A percentile compares a stretch with the other conserved stretches of the same genome.
phyloP scores from a whole-genome alignment of 805 yeast genomes.

The Lachancea fermentati region DNA sequence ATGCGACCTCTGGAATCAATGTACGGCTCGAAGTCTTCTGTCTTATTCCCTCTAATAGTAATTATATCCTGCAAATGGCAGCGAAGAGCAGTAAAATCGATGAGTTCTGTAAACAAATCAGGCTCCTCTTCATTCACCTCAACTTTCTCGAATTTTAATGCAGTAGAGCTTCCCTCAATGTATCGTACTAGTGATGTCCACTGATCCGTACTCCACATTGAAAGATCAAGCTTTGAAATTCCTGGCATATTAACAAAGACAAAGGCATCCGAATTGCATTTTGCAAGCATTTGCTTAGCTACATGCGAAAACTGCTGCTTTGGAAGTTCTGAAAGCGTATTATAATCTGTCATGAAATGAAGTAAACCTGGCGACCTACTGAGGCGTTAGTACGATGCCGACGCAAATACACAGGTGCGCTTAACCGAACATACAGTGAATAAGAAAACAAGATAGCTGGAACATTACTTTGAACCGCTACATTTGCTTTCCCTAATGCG shows the following conservation, averaged over 20 bases:
- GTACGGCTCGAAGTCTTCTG: conserved; percentile 49
- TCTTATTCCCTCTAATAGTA: conserved; percentile 30
- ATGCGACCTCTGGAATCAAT: conserved; percentile 60
- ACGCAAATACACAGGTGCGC: background rate
- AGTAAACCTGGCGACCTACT: conserved; percentile 22
- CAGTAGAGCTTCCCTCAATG: conserved; percentile 52
- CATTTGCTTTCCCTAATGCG: background rate
- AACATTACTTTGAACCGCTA: background rate
- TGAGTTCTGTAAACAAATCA: conserved; percentile 19
- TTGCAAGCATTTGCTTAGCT: conserved; percentile 29
- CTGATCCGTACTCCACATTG: conserved; percentile 32
- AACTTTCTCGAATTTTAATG: conserved; percentile 52
- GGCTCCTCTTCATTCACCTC: conserved; percentile 19
- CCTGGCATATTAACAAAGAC: conserved; percentile 53
- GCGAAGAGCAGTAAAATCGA: conserved; percentile 12
- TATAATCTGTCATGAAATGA: conserved; percentile 18
- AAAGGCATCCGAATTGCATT: conserved; percentile 53
- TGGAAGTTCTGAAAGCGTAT: conserved; percentile 17
- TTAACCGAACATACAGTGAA: conserved; percentile 9
- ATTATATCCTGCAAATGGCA: conserved; percentile 25
- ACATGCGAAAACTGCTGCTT: conserved; percentile 26
- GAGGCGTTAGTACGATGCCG: background rate
- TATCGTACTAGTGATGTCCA: conserved; percentile 49
- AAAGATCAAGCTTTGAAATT: conserved; percentile 42
- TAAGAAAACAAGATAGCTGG: conserved; percentile 9